Conservation (phyloP, 2,329 filamentous ascomycete species). For the Tolypocladium ophioglossoides region DNA sequence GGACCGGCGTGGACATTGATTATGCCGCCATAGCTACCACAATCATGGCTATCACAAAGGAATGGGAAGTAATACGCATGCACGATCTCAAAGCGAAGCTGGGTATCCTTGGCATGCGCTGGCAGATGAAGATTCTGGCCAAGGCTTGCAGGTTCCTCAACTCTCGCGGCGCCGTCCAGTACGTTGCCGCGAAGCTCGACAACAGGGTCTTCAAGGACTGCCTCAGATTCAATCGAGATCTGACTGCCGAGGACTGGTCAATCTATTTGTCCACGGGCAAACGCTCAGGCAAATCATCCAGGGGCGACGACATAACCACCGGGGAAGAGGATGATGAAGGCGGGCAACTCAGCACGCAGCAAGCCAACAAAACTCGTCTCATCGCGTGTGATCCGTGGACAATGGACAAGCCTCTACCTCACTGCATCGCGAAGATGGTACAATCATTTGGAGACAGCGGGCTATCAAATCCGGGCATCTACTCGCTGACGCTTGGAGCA, state of each 20-base stretch:
- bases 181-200: slow-evolving; percentile 44
- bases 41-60: slow-evolving; percentile 44
- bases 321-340: slow-evolving; percentile 14
- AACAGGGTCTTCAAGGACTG: slow-evolving; percentile 50
- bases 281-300: slow-evolving; percentile 17
- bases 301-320: slow-evolving; percentile 9
- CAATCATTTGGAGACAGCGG: slow-evolving; percentile 16
- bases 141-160: slow-evolving; percentile 49
- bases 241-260: slow-evolving; percentile 46
- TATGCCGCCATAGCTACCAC: slow-evolving; percentile 46
- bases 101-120: slow-evolving; percentile 40
- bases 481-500: slow-evolving; percentile 23
- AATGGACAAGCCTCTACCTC: slow-evolving; percentile 21
- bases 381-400: slow-evolving; percentile 19
- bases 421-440: slow-evolving; percentile 19
- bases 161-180: slow-evolving; percentile 42
- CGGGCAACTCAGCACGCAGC: slow-evolving; percentile 4
- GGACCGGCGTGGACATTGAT: slow-evolving; percentile 49
- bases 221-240: slow-evolving; percentile 45
- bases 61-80: slow-evolving; percentile 48
- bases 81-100: slow-evolving; percentile 48
- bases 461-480: slow-evolving; percentile 26
- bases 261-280: slow-evolving; percentile 40
- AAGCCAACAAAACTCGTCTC: slow-evolving; percentile 4
- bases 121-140: slow-evolving; percentile 50